Evolutionary conservation across 768 basidiomycete species (phyloP), one percentile per base, ranked within the genome.

Genomic region (Tylopilus cervinicoccineus): DNA sequence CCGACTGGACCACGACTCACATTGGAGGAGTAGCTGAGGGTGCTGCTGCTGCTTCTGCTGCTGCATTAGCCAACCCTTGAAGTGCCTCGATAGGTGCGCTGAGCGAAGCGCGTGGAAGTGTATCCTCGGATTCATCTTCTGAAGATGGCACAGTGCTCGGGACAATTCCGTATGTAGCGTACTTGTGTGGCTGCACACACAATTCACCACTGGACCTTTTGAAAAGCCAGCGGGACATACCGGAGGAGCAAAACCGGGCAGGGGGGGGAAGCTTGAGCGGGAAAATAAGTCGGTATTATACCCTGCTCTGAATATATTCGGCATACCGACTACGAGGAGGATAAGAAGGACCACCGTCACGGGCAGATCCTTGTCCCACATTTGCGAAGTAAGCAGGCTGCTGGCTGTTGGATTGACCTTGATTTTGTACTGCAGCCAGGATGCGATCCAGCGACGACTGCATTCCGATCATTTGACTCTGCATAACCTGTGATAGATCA

Each of bases 391-490:
- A 58, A 32, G 41, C 42, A 41, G 52, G 59, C 27, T 64, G 72
- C 43, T 69, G 68, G 16, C 37, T 56, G 51, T 45, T 62, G 36
- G 63, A 53, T 44, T 70, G 74, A 36, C 56, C 58, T 55, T 71
- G 73, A 36, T 43, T 60, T 58, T 79, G 86, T 48, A 92, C 73
- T 3, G 79, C 83, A 38, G 77, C 71, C 46, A 93, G 70, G 62
- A 93, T 93, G 43, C 90, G 79, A 68, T 93, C 90, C 54, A 93
- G 67, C 22, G 89, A 86, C 6, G 88, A 86, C 68, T 93, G 91
- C 85, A 93, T 88, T 58, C 90, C 90, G 58, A 93, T 92, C 87
- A 93, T 91, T 65, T 92, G 90, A 69, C 88, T 89, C 66, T 93
- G 88, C 81, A 93, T 88, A 56, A 90, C 85, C 88, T 89, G 53